Base-by-base conservation (phyloP, 2,329 filamentous ascomycete genomes). In the Purpureocillium lavendulum region DNA sequence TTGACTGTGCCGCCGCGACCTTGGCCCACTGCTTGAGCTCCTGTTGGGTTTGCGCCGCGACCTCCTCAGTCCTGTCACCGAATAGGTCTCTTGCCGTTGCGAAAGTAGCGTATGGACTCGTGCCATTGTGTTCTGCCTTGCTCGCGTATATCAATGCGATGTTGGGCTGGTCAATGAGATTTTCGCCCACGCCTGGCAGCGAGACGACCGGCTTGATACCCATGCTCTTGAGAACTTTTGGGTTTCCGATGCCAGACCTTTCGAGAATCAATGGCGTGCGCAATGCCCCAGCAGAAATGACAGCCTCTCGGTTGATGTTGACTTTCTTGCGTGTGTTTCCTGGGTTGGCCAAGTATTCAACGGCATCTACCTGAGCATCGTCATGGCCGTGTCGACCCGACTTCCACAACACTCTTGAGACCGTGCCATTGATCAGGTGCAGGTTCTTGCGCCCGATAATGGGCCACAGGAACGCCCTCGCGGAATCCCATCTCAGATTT, bases 241-340 rank as follows among this genome's bases (percentile, higher is more conserved):
- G 49, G 36, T 64, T 62, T 1, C 74, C 73, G 12, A 78, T 62
- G 0, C 73, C 74, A 1, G 72, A 77, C n/a, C n/a, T 8, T 60
- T 75, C 66, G 2, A 79, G 64, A 11, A 78, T 66, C 1, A 67
- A 57, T 1, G 74, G 73, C 8, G 68, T 70, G 41, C 67, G 64
- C 38, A 75, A 61, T 3, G 72, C 56, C 0, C 74, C 73, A 0
- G 65, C 67, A 0, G 67, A 69, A 7, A 67, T 40, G 16, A 75
- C 60, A 7, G 73, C 62, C 44, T 74, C 70, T 42, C 63, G 69
- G 6, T 49, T 55, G 3, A 67, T 71, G 10, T 48, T 45, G 31
- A 72, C 55, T 2, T 33, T 40, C 2, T 43, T 31, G 6, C 50
- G 55, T 3, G 54, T 48, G 1, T 70, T 69, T 30, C 59, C 52